Evolutionary conservation across 2,329 filamentous ascomycete species (phyloP).

Genomic region (Diatrype stigma): DNA sequence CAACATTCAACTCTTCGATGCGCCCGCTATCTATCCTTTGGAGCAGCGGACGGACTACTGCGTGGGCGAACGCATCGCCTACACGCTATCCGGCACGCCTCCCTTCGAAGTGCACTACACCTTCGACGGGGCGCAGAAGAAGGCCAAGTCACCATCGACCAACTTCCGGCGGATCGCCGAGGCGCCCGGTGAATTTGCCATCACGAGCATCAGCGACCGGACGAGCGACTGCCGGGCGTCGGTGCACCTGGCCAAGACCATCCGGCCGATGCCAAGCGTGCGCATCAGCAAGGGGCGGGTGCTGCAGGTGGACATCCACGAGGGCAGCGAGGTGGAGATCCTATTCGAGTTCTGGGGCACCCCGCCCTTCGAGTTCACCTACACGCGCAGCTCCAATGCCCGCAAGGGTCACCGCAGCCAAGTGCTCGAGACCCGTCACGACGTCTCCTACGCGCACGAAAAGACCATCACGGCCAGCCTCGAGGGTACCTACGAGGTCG

Average conservation of each 20-base stretch:
- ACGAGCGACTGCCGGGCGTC: slow-evolving; percentile 82
- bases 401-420: slow-evolving; percentile 72
- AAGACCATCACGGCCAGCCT: slow-evolving; percentile 83
- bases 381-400: slow-evolving; percentile 83
- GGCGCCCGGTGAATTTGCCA: slow-evolving; percentile 80
- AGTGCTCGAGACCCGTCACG: slow-evolving; percentile 86
- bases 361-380: slow-evolving; percentile 96
- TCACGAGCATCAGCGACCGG: slow-evolving; percentile 82
- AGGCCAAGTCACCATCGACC: slow-evolving; percentile 73
- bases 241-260: slow-evolving; percentile 73
- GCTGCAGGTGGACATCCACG: slow-evolving; percentile 86
- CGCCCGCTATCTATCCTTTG: slow-evolving; percentile 83
- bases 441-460: slow-evolving; percentile 74
- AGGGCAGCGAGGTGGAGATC: slow-evolving; percentile 91
- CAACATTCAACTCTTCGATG: slow-evolving; percentile 87
- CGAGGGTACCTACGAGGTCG: slow-evolving; percentile 96
- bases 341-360: slow-evolving; percentile 93
- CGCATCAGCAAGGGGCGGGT: slow-evolving; percentile 81
- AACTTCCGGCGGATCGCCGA: slow-evolving; percentile 93
- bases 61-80: slow-evolving; percentile 90
- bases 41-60: slow-evolving; percentile 87
- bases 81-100: slow-evolving; percentile 82
- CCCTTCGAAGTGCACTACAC: slow-evolving; percentile 93
- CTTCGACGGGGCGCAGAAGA: slow-evolving; percentile 74
- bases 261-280: slow-evolving; percentile 90